Conservation (phyloP, 225 moss, liverwort and hornwort species). For the Sphagnum contortum region DNA sequence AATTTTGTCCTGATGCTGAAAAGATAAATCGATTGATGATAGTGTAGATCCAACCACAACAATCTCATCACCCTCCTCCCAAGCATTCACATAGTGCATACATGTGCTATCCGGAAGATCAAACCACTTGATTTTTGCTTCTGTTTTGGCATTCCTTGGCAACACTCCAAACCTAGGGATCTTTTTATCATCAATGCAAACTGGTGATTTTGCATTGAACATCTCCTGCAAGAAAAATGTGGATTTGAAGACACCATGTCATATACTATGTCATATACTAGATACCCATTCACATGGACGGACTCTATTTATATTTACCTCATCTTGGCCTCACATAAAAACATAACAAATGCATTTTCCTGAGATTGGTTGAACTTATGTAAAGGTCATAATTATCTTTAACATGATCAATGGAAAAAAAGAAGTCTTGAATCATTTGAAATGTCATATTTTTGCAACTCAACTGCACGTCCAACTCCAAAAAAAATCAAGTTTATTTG, state of each 20-base stretch:
- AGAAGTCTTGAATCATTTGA: neutral
- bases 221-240: slow-evolving; percentile 18
- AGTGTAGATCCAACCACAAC: slow-evolving; percentile 15
- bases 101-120: slow-evolving; percentile 25
- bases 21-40: neutral
- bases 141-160: slow-evolving; percentile 4
- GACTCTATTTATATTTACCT: no score
- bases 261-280: neutral
- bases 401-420: neutral
- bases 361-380: no score
- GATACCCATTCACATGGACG: neutral
- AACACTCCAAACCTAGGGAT: slow-evolving; percentile 30
- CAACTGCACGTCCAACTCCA: neutral
- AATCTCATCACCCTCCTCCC: slow-evolving; percentile 43
- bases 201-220: slow-evolving; percentile 15
- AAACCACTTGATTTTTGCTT: slow-evolving; percentile 26
- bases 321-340: no score
- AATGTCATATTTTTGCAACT: no score
- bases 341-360: neutral
- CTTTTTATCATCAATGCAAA: slow-evolving; percentile 22
- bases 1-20: slow-evolving; percentile 12
- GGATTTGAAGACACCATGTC: no score
- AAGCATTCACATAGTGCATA: slow-evolving; percentile 37
- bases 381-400: no score
- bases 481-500: neutral